These are phyloP conservation scores for Aspergillus ochraceoroseus DNA, from an alignment of 2,329 filamentous ascomycete genomes.

Conservation along the genomic window DNA sequence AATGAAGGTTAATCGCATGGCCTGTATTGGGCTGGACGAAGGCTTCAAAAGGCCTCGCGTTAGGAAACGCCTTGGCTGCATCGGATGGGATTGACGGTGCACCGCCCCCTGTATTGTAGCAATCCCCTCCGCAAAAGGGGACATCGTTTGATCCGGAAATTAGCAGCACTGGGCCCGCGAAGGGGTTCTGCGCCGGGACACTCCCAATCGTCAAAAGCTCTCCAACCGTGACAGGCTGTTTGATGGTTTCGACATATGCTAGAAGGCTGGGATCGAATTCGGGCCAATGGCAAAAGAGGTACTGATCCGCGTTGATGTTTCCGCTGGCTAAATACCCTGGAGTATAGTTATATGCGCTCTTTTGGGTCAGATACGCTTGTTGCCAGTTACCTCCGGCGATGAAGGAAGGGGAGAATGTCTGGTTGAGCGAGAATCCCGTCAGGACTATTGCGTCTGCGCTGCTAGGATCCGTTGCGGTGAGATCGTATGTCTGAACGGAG, in stretches of 20 bases:
- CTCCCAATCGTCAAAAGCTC: not conserved
- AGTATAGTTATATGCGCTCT: not conserved
- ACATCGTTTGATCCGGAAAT: not conserved
- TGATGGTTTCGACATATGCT: not conserved
- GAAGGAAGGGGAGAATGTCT: not conserved
- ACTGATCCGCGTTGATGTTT: not conserved
- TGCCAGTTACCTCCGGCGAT: not conserved
- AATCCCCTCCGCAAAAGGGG: not conserved
- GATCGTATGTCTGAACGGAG: not conserved
- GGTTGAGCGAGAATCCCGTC: not conserved
- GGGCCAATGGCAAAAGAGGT: not conserved
- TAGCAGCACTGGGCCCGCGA: not conserved
- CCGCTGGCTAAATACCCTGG: not conserved
- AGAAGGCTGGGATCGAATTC: not conserved
- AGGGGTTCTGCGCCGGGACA: not conserved
- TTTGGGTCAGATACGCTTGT: not conserved
- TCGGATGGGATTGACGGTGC: not conserved
- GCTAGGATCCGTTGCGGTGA: not conserved
- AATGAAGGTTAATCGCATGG: not conserved
- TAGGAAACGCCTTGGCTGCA: not conserved
- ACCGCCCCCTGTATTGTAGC: not conserved
- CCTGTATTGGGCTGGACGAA: conserved; percentile 1
- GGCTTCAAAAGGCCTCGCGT: not conserved
- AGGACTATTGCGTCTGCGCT: not conserved
- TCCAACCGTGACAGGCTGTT: not conserved